Evolutionary conservation across 2,329 filamentous ascomycete species (phyloP), one percentile per base, ranked within the genome.

Genomic region (Diaporthe sp.): DNA sequence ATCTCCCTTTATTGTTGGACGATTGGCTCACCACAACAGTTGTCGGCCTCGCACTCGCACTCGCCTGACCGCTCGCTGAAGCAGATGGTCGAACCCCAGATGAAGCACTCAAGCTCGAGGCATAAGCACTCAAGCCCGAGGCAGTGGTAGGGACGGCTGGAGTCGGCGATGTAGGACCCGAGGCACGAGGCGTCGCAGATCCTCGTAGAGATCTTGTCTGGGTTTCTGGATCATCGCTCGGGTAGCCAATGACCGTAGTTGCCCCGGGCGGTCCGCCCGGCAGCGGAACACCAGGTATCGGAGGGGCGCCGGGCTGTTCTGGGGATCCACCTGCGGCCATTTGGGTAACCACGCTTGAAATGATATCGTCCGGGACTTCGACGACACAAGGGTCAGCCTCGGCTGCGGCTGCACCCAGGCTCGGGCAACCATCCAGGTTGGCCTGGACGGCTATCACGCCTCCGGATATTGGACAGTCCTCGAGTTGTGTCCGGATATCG

Each of bases 311-410:
- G 2, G 63, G 44, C 30, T 66, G 63, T 25, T 66, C 63, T 66
- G 63, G 63, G 6, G 63, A 51, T 13, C 63, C 63, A 4, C 44
- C 15, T 1, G 63, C 63, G 22, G 63, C 44, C 63, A 53, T 25
- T 7, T 66, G 63, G 22, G 63, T n/a, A 25, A 66, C 63, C 22
- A 51, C 63, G 4, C 37, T 51, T 4, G 47, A 50, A 9, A 66
- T 13, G 44, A 66, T 47, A 27, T 66, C 63, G 22, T 66, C 63
- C 4, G 63, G 44, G 30, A 66, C 44, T 22, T 66, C n/a, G n/a
- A 66, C 44, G n/a, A 66, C 63, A 8, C 63, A 66, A 12, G 63
- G 63, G 39, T 71, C 68, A n/a, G 68, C 27, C 19, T 56, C 68
- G 19, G 10, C 37, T 22, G 4, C 53, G 2, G 53, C 35, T 2